phyloP scores from a whole-genome alignment of 208 protist genomes.

The Polymyxa betae region DNA sequence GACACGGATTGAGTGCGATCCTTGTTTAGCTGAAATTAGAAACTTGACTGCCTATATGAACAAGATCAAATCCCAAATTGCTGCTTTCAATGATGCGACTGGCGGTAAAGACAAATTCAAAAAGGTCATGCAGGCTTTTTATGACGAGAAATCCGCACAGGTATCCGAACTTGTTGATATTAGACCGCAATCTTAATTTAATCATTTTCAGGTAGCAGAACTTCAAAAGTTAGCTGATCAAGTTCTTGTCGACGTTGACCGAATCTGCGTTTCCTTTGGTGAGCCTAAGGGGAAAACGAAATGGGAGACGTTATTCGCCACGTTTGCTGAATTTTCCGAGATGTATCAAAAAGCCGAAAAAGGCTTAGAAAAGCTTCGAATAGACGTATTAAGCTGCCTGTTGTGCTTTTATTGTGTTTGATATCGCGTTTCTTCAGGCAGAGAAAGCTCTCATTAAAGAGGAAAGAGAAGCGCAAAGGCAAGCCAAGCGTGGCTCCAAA shows the following conservation, averaged over 20 bases:
- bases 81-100: not conserved
- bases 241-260: slow-evolving; percentile 42
- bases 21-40: slow-evolving; percentile 14
- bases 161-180: not conserved
- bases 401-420: not conserved
- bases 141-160: not conserved
- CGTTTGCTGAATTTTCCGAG: slow-evolving; percentile 22
- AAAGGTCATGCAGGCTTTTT: slow-evolving; percentile 1
- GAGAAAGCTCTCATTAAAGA: slow-evolving; percentile 46
- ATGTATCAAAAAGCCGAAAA: slow-evolving; percentile 43
- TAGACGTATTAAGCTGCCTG: not conserved
- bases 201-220: not conserved
- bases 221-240: not conserved
- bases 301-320: slow-evolving; percentile 3
- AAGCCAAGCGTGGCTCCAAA: not conserved
- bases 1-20: slow-evolving; percentile 34
- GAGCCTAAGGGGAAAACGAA: slow-evolving; percentile 45
- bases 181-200: not conserved
- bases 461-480: slow-evolving; percentile 33
- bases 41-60: slow-evolving; percentile 29
- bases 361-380: slow-evolving; percentile 7
- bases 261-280: slow-evolving; percentile 6
- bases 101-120: not conserved
- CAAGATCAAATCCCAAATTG: slow-evolving; percentile 47
- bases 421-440: not conserved